Evolutionary conservation across 192 early-diverging fungal genomes (phyloP), one percentile per base, ranked within the genome.

Genomic region (Coemansia sp.): DNA sequence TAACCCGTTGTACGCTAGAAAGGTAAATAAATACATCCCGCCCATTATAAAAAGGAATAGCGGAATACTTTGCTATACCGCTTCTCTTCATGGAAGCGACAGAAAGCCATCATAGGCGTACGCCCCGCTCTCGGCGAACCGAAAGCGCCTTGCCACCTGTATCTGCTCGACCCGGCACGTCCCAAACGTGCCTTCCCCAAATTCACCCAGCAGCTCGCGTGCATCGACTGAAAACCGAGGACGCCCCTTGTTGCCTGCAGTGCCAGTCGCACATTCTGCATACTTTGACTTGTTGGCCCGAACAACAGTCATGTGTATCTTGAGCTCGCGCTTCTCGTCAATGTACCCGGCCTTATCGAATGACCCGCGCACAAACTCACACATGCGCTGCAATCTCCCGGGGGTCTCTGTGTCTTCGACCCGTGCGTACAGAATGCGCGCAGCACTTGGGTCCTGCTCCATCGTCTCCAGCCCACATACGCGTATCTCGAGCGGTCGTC

Each of bases 61-160:
- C 4, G 21, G 21, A 23, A 15, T 16, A 3, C 4, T 26, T 21
- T 1, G 1, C 12, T 26, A 3, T 28, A 20, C 7, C 16, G 12
- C 8, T 53, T 1, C 2, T 10, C 33, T 59, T 66, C 61, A 75
- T 9, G 74, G 74, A 37, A 73, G 45, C 53, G 23, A 2, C 6
- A 73, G 35, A 12, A 35, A n/a, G 7, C 77, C 77, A 8, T 79
- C 77, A 28, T 53, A 67, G 13, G 59, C 68, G 28, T 79, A 79
- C 13, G 77, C 77, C 15, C 77, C 77, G 49, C 12, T 59, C 10
- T 57, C 68, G 1, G 67, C 65, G 40, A 58, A 62, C 10, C 31
- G 20, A 49, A 79, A 79, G 18, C 77, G 68, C 37, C 56, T 70
- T 0, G 77, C 77, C 37, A 79, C 67, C 61, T 79, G 71, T 15